A percentile compares a stretch with the other conserved stretches of the same genome.
Evolutionary conservation across 2,329 filamentous ascomycete species (phyloP).

Genomic region (Aureobasidium leucospermi): DNA sequence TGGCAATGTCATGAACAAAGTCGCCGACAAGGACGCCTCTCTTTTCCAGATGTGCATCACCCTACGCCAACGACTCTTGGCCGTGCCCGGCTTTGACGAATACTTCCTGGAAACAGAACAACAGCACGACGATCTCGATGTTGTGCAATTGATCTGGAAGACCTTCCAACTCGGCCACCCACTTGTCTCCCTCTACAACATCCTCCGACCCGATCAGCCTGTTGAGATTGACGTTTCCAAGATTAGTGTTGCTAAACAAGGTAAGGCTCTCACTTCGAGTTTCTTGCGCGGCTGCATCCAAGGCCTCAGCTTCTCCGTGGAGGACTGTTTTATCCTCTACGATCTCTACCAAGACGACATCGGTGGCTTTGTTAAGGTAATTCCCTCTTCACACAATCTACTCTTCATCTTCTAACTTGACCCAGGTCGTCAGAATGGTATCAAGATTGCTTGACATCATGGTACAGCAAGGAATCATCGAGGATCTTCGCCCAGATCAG

Average conservation of each 20-base stretch:
- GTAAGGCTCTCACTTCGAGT: slow-evolving; percentile 84
- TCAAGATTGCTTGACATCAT: slow-evolving; percentile 86
- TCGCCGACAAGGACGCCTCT: slow-evolving; percentile 82
- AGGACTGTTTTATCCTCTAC: slow-evolving; percentile 84
- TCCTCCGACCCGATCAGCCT: slow-evolving; percentile 61
- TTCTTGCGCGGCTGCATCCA: slow-evolving; percentile 85
- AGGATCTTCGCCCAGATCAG: slow-evolving; percentile 47
- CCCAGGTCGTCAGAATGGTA: slow-evolving; percentile 77
- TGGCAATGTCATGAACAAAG: slow-evolving; percentile 94
- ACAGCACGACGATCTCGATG: slow-evolving; percentile 65
- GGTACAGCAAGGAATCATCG: slow-evolving; percentile 66
- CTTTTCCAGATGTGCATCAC: slow-evolving; percentile 93
- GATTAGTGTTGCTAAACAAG: slow-evolving; percentile 58
- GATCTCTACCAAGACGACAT: slow-evolving; percentile 93
- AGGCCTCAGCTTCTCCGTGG: slow-evolving; percentile 68
- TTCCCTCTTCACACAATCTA: slow-evolving; percentile 19
- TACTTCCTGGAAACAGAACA: slow-evolving; percentile 24
- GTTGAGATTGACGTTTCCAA: slow-evolving; percentile 60
- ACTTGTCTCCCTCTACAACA: slow-evolving; percentile 82
- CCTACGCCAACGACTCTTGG: slow-evolving; percentile 70
- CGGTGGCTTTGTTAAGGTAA: slow-evolving; percentile 90
- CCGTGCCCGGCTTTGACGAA: slow-evolving; percentile 72
- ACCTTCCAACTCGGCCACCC: slow-evolving; percentile 78
- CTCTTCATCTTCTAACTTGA: slow-evolving; percentile 12
- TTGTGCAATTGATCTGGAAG: slow-evolving; percentile 86